Evolutionary conservation across 108 stramenopile species (phyloP).

Genomic region (Fragilaria crotonensis): DNA sequence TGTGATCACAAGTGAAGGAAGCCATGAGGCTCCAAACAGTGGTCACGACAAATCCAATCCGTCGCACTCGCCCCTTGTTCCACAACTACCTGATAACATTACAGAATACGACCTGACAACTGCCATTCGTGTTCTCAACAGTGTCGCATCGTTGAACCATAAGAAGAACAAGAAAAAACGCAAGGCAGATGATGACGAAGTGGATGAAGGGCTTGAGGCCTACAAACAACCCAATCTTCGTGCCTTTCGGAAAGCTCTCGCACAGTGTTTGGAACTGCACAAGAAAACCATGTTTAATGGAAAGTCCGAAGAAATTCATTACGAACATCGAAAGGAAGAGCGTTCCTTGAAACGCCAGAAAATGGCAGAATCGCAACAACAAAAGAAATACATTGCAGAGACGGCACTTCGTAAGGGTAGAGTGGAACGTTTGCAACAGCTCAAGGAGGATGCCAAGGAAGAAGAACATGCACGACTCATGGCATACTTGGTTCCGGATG

Average conservation of each 20-base stretch:
- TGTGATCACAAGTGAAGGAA: no score
- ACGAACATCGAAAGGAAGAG: conserved; percentile 29
- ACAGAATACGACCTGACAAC: conserved; percentile 35
- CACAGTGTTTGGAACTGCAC: conserved; percentile 50
- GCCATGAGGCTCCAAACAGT: no score
- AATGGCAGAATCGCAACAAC: conserved; percentile 47
- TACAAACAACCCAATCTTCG: conserved; percentile 50
- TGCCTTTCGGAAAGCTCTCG: conserved; percentile 63
- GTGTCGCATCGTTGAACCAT: conserved; percentile 30
- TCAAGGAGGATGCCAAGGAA: conserved; percentile 45
- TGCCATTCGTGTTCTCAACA: conserved; percentile 47
- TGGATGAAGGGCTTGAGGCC: conserved; percentile 28
- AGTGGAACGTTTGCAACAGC: conserved; percentile 49
- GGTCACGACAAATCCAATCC: no score
- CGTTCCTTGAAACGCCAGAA: conserved; percentile 62
- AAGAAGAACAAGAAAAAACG: conserved; percentile 8
- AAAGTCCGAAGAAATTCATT: conserved; percentile 38
- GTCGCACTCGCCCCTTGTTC: no score
- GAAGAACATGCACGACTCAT: conserved; percentile 51
- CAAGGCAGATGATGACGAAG: conserved; percentile 14
- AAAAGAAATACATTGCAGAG: conserved; percentile 62
- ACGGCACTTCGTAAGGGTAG: conserved; percentile 61
- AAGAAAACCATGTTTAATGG: conserved; percentile 58
- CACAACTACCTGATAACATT: conserved; percentile 25
- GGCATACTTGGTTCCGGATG: conserved; percentile 65